Evolutionary conservation across 148 eudicot genomes (phyloP), one percentile per base, ranked within the genome.

Genomic region (Rheum nobile): DNA sequence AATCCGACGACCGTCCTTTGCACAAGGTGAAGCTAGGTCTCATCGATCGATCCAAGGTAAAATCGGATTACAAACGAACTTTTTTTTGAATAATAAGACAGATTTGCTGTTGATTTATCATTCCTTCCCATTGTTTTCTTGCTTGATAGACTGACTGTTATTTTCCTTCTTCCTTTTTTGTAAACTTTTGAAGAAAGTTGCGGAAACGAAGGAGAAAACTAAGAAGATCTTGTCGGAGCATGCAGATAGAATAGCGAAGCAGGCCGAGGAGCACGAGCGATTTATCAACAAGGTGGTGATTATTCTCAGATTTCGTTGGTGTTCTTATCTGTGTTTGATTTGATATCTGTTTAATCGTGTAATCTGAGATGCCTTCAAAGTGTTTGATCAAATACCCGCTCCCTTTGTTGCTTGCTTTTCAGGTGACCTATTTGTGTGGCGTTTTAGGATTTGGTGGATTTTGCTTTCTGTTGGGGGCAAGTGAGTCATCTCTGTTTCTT

Each of bases 401-500:
- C 65, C 65, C 4, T 39, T 44, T 63, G 22, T n/a, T 44, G 61
- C 31, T 59, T 35, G 70, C 47, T 74, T 72, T 75, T 74, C 78
- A 95, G 97, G 96, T 95, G 81, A 95, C 93, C 72, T 85, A 95
- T 88, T 77, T 95, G 24, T 79, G 88, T 75, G 87, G 97, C 75
- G 98, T 95, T 65, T 83, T 95, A 74, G 93, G 96, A n/a, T 95
- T 95, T 76, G 98, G 98, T 34, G 91, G 88, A 77, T 90, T 95
- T 80, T 95, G 98, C 92, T 95, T 89, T 77, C 78, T 95, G 63
- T 81, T 90, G 83, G 99, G 99, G 63, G 99, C 99, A 85, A 91
- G 99, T 95, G 77, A 88, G 98, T 88, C 61, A 65, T 32, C n/a
- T 31, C 41, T 70, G 4, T 38, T 77, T 59, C 50, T 28, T 6